Conservation (phyloP, 1,139 yeast genomes). For the Debaryomycetaceae sp. region DNA sequence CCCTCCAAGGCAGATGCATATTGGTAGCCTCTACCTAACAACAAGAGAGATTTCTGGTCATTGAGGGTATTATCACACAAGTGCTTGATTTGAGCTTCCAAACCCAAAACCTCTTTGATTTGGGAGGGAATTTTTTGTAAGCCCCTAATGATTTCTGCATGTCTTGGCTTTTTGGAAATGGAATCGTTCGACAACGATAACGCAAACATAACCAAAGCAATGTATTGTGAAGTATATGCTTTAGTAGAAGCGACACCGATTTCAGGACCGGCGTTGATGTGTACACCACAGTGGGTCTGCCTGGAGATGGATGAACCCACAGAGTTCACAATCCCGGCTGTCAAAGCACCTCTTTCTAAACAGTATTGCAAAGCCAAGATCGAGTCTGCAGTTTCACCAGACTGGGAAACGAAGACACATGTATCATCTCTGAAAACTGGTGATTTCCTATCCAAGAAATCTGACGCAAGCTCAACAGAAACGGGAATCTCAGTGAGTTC, state of each 20-base stretch:
- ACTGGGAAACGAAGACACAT: slow-evolving; percentile 95
- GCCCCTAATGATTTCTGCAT: slow-evolving; percentile 82
- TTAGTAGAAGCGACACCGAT: slow-evolving; percentile 99
- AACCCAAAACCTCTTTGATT: slow-evolving; percentile 69
- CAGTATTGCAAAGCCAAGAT: slow-evolving; percentile 95
- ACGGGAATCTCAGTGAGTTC: slow-evolving; percentile 97
- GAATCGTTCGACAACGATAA: slow-evolving; percentile 90
- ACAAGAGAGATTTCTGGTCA: slow-evolving; percentile 79
- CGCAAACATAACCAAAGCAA: slow-evolving; percentile 96
- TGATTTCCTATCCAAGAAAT: slow-evolving; percentile 89
- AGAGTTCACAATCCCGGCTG: slow-evolving; percentile 89
- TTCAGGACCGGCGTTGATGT: slow-evolving; percentile 98
- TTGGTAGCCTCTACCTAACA: slow-evolving; percentile 97
- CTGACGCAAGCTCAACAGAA: slow-evolving; percentile 94
- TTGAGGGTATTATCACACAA: slow-evolving; percentile 72
- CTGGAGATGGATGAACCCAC: slow-evolving; percentile 97
- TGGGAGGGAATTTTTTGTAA: slow-evolving; percentile 82
- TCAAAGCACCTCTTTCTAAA: slow-evolving; percentile 93
- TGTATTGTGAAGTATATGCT: slow-evolving; percentile 97
- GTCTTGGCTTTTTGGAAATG: slow-evolving; percentile 71
- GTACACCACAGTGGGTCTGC: slow-evolving; percentile 98
- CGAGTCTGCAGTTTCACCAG: slow-evolving; percentile 99
- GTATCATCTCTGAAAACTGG: slow-evolving; percentile 98
- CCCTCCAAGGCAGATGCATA: slow-evolving; percentile 97
- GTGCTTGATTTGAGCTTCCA: slow-evolving; percentile 70